Evolutionary conservation across 306 rosid species (phyloP), one percentile per base, ranked within the genome.

Genomic region (Rosa rugosa): DNA sequence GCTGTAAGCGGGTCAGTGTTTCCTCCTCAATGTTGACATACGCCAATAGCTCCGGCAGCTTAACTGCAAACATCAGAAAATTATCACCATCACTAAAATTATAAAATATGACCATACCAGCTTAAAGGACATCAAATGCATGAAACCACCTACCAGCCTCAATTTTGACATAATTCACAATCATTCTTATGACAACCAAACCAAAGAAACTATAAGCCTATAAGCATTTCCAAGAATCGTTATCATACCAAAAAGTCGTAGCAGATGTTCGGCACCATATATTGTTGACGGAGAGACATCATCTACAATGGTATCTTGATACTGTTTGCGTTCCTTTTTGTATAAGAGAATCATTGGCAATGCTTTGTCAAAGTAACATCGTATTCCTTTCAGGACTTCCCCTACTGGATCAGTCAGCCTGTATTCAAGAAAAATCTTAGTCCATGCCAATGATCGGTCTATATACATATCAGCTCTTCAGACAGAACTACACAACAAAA

Each of bases 241-340:
- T 56, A 64, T 38, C 92, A 77, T 91, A 95, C 99, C 99, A 83
- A 95, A 95, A 70, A 95, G 97, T 80, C 98, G 96, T 59, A 95
- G 77, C 79, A 95, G 82, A 90, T 95, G 99, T 84, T 95, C 99
- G 27, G 98, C 99, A 51, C 99, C 99, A 56, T 95, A 95, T 75
- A 93, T 80, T 66, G 91, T 82, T 45, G 98, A 93, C 1, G 99
- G 97, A 67, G 99, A 90, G 76, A 87, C 85, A 72, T 86, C 83
- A 81, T 88, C 93, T 5, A 53, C 72, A 44, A 95, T 76, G 34
- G 80, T 75, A 69, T 92, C 96, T 62, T 76, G 85, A 80, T 86
- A 92, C 79, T 93, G 99, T 84, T 90, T 85, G 89, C 92, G 99
- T 81, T 95, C 99, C 56, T 86, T 95, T 80, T 90, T 91, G 85